Base-by-base conservation (phyloP, 805 yeast genomes). In the Ogataea populi-albae region DNA sequence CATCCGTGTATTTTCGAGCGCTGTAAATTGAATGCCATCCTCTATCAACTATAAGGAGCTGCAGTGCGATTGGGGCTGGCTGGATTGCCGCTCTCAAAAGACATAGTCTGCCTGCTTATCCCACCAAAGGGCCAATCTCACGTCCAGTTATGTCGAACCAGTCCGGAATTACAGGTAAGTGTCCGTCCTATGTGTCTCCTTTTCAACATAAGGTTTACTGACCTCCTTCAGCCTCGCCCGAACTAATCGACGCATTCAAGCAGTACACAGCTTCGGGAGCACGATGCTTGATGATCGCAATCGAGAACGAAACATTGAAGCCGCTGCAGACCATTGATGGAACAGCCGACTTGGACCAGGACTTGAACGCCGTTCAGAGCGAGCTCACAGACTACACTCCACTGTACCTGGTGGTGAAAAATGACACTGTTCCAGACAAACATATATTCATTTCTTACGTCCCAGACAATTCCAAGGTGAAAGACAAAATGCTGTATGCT, bases 401-500 rank as follows among this genome's bases (percentile, higher is more conserved):
- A 10, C 49, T 64, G 10, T 82, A 80, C 47, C 50, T 82, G 15
- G 55, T 79, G 14, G 56, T 76, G 24, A 65, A 67, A 28, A 62
- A 68, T 32, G 58, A 55, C 25, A 51, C 43, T 14, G 22, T 28
- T 7, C 26, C 34, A 7, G 51, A 47, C 1, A 53, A 52, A n/a
- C 68, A 64, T 41, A 70, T 76, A 3, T 88, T 91, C 50, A 73
- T 88, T 30, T 78, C 93, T 15, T 89, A 72, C 62, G 89, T 91
- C 35, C 97, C 98, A 1, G 97, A 91, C 57, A 60, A 61, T 33
- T 85, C 96, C 6, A 78, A 81, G 3, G 89, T 91, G 24, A 74
- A 88, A 39, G 71, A 74, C 38, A 93, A 91, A 59, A 93, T 93
- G 97, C 68, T 93, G 32, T 93, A 89, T 58, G 98, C 98, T 4